Evolutionary conservation across 768 basidiomycete species (phyloP), one percentile per base, ranked within the genome.

Genomic region (Leccinum subgranulosum): DNA sequence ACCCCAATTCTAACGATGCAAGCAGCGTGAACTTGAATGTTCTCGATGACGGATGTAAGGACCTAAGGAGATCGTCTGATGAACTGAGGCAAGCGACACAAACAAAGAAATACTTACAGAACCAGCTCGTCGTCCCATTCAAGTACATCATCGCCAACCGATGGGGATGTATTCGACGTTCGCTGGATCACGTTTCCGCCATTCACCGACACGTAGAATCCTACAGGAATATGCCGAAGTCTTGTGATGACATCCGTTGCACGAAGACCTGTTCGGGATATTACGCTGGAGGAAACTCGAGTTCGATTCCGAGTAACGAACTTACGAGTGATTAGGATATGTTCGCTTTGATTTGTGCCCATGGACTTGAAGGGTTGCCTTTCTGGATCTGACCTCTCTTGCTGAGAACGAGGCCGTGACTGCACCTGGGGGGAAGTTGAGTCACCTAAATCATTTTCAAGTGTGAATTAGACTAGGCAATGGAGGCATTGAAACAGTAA

Each of bases 1-100:
- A 33, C 19, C 36, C 45, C 36, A 51, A 19, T 21, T 59, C 58
- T 34, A 48, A 56, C 7, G 58, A 56, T 23, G 58, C 58, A 52
- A 47, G n/a, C 3, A 59, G 14, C 5, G 27, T 48, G 34, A 59
- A 27, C 31, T 31, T 31, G 7, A 7, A 21, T 19, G 56, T 54
- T 14, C 15, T 34, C 15, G 11, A 41, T 34, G 34, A 47, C 27
- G 6, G 17, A 45, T 50, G 15, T 4, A 23, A 56, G 11, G 54
- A n/a, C 41, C 58, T 56, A 14, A 19, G 11, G n/a, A 12, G 2
- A 6, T 51, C 31, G 14, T 6, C 27, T 4, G 17, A 34, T 21
- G 33, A 36, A 55, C 31, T 31, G 31, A 9, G n/a, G 25, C 21
- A 46, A 49, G 45, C 12, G 15, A 29, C 29, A 7, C n/a, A 14